These are phyloP conservation scores for Myrica gale DNA, from an alignment of 306 rosid genomes.

Conservation along the genomic window DNA sequence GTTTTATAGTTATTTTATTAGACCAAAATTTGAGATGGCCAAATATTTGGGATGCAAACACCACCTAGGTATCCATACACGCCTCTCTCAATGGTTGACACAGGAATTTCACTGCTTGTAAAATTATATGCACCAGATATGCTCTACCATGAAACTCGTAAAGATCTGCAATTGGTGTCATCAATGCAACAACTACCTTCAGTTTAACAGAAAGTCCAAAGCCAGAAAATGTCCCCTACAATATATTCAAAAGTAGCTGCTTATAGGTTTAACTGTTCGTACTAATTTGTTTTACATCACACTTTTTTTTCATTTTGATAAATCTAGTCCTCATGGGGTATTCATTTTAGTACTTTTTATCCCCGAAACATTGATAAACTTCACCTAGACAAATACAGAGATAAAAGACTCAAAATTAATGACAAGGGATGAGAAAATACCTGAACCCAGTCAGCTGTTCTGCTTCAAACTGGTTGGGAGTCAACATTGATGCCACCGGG, in stretches of 20 bases:
- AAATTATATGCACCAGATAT: neutral
- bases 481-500: conserved; percentile 92
- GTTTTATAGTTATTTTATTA: too few species aligned
- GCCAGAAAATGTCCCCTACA: neutral
- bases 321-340: neutral
- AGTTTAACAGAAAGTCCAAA: neutral
- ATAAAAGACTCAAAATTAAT: conserved; percentile 18
- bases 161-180: neutral
- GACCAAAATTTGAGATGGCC: too few species aligned
- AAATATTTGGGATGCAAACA: too few species aligned
- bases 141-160: neutral
- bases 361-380: neutral
- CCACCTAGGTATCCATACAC: neutral
- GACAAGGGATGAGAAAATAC: conserved; percentile 38
- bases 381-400: conserved; percentile 4
- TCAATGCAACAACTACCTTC: neutral
- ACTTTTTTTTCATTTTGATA: neutral
- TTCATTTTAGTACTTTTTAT: neutral
- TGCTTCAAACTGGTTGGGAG: conserved; percentile 98
- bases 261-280: neutral
- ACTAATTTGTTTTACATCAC: neutral
- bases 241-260: neutral
- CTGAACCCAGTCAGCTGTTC: conserved; percentile 71
- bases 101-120: neutral
- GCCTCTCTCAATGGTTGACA: neutral